Conservation (phyloP, 2,329 filamentous ascomycete species). For the Biscogniauxia marginata region DNA sequence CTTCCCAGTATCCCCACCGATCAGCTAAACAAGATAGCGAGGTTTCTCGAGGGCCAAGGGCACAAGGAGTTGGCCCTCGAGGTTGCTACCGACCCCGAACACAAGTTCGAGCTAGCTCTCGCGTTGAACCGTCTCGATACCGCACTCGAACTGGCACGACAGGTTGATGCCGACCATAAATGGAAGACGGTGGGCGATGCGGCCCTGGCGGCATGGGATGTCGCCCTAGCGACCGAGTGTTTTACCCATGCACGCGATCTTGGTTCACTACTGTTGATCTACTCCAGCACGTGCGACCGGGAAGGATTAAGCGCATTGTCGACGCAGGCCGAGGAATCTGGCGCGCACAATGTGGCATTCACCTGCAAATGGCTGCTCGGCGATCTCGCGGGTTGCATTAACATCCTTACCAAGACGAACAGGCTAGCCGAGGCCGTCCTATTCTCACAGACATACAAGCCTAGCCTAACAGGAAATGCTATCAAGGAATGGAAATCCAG, state of each 20-base stretch:
- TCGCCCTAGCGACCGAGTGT: constrained; percentile 86
- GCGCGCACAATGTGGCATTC: constrained; percentile 90
- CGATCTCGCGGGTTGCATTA: constrained; percentile 77
- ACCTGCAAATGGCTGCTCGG: constrained; percentile 84
- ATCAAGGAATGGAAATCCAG: constrained; percentile 79
- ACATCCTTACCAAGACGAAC: constrained; percentile 75
- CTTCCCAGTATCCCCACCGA: constrained; percentile 82
- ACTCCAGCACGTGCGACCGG: constrained; percentile 80
- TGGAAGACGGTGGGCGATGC: constrained; percentile 98
- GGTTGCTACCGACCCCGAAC: constrained; percentile 90
- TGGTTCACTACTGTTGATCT: constrained; percentile 81
- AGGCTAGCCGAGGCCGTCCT: constrained; percentile 83
- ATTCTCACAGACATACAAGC: constrained; percentile 94
- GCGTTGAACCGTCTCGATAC: constrained; percentile 80
- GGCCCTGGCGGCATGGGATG: constrained; percentile 81
- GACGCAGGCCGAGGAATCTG: constrained; percentile 69
- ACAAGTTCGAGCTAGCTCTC: constrained; percentile 92
- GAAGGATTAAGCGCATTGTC: constrained; percentile 73
- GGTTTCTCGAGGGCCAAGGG: constrained; percentile 95
- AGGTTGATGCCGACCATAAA: constrained; percentile 89
- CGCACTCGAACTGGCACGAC: constrained; percentile 78
- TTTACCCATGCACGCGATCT: constrained; percentile 89
- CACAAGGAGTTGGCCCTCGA: constrained; percentile 95
- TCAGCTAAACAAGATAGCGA: constrained; percentile 96
- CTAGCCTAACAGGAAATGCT: constrained; percentile 66